Percentiles rank a stretch among this genome's conserved stretches.
Evolutionary conservation across 768 basidiomycete species (phyloP).

Genomic region (Psilocybe tampanensis): DNA sequence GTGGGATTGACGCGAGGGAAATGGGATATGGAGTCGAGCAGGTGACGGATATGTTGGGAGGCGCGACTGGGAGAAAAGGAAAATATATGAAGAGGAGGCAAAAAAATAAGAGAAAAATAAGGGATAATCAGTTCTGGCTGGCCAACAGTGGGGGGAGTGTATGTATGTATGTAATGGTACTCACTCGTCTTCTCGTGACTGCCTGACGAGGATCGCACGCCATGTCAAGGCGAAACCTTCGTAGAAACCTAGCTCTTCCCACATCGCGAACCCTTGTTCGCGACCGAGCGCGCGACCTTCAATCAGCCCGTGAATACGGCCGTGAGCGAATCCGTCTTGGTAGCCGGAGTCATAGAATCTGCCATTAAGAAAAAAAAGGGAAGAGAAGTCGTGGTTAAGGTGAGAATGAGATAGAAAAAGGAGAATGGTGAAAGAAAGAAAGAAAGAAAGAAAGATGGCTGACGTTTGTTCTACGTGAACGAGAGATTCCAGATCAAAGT

Average conservation of each 20-base stretch:
- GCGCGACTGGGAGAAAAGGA: slow-evolving; percentile 47
- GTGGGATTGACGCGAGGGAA: slow-evolving; percentile 82
- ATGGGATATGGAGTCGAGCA: slow-evolving; percentile 69
- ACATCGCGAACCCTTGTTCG: slow-evolving; percentile 92
- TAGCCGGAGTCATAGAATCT: slow-evolving; percentile 87
- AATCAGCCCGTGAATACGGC: slow-evolving; percentile 85
- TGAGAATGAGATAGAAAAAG: background rate
- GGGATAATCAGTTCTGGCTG: background rate
- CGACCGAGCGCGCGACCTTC: slow-evolving; percentile 89
- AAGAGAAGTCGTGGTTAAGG: background rate
- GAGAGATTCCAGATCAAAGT: slow-evolving; percentile 62
- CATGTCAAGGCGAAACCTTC: slow-evolving; percentile 83
- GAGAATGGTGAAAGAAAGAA: background rate
- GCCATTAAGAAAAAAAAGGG: slow-evolving; percentile 7
- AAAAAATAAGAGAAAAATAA: too few relatives aligned
- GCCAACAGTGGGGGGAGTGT: too few relatives aligned
- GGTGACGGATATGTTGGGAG: slow-evolving; percentile 61
- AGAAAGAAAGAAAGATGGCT: slow-evolving; percentile 21
- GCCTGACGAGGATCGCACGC: slow-evolving; percentile 50
- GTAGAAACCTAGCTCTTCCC: slow-evolving; percentile 96
- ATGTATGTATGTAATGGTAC: slow-evolving; percentile 19
- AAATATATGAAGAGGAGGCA: background rate
- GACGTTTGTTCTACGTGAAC: slow-evolving; percentile 68
- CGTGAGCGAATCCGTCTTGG: slow-evolving; percentile 79
- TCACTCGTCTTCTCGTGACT: slow-evolving; percentile 50